These are phyloP conservation scores for Wickerhamomyces sp. DNA, from an alignment of 1,139 yeast genomes.

Conservation along the genomic window DNA sequence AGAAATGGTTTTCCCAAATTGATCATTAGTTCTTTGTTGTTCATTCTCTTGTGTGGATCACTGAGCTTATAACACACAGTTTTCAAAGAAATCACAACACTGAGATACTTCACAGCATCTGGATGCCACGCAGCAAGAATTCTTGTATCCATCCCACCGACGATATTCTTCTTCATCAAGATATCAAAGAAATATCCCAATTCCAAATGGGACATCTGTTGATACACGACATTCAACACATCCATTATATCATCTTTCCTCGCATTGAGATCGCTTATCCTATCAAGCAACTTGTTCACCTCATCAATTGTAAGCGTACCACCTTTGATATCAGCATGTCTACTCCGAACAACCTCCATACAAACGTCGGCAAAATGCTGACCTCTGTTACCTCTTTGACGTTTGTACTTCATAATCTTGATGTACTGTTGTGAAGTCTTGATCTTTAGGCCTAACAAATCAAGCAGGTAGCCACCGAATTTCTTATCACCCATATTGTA, in stretches of 20 bases:
- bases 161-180: conserved; percentile 51
- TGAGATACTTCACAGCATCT: conserved; percentile 61
- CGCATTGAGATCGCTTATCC: conserved; percentile 33
- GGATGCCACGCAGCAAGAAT: conserved; percentile 74
- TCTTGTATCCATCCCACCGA: conserved; percentile 52
- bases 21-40: conserved; percentile 39
- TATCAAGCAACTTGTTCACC: conserved; percentile 53
- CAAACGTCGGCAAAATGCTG: conserved; percentile 34
- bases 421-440: conserved; percentile 44
- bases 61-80: conserved; percentile 55
- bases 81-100: conserved; percentile 63
- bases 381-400: conserved; percentile 23
- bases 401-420: conserved; percentile 42
- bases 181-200: conserved; percentile 67
- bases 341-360: conserved; percentile 34
- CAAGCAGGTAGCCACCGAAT: conserved; percentile 40
- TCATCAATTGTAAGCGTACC: conserved; percentile 46
- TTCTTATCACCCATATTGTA: conserved; percentile 51
- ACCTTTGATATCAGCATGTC: conserved; percentile 33
- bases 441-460: conserved; percentile 42
- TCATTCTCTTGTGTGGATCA: conserved; percentile 42
- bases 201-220: conserved; percentile 58
- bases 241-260: conserved; percentile 27
- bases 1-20: conserved; percentile 53
- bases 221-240: conserved; percentile 45